These are phyloP conservation scores for Ustilago hordei DNA, from an alignment of 1,284 basidiomycete genomes.

Conservation along the genomic window DNA sequence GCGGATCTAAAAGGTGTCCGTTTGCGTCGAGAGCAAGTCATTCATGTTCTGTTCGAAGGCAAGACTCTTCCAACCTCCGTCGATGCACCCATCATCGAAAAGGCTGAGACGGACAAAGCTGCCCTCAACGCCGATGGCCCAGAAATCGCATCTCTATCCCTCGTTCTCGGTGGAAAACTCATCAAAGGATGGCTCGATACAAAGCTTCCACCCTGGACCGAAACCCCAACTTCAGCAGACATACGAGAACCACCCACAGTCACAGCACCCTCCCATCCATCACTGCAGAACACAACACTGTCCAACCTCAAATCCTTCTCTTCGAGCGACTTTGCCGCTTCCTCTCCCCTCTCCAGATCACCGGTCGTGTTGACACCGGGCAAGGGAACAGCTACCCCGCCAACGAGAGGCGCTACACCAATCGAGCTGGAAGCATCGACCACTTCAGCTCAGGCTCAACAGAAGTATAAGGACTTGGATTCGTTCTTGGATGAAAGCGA, in stretches of 20 bases:
- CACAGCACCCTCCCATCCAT: slow-evolving; percentile 12
- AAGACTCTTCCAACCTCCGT: slow-evolving; percentile 4
- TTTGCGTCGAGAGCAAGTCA: slow-evolving; percentile 54
- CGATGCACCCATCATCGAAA: background rate
- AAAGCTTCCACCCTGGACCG: slow-evolving; percentile 42
- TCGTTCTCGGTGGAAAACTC: slow-evolving; percentile 45
- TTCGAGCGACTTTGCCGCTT: slow-evolving; percentile 27
- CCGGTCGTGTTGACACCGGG: slow-evolving; percentile 24
- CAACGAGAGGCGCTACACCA: slow-evolving; percentile 23
- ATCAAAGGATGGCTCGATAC: slow-evolving; percentile 52
- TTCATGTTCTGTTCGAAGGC: slow-evolving; percentile 57
- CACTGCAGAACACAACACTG: slow-evolving; percentile 27
- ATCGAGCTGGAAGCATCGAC: slow-evolving; percentile 35
- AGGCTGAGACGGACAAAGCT: background rate
- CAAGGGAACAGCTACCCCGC: slow-evolving; percentile 14
- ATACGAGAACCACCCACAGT: slow-evolving; percentile 34
- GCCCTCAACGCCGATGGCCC: background rate
- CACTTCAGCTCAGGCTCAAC: slow-evolving; percentile 16
- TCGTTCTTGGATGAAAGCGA: slow-evolving; percentile 63
- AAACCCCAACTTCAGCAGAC: slow-evolving; percentile 21
- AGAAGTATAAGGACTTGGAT: slow-evolving; percentile 63
- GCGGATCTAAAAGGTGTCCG: slow-evolving; percentile 52
- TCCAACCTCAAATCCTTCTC: slow-evolving; percentile 49
- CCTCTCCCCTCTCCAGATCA: slow-evolving; percentile 1
- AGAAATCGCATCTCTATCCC: slow-evolving; percentile 42